Conservation (phyloP, 2,329 filamentous ascomycete species). For the Trichothecium sympodiale region DNA sequence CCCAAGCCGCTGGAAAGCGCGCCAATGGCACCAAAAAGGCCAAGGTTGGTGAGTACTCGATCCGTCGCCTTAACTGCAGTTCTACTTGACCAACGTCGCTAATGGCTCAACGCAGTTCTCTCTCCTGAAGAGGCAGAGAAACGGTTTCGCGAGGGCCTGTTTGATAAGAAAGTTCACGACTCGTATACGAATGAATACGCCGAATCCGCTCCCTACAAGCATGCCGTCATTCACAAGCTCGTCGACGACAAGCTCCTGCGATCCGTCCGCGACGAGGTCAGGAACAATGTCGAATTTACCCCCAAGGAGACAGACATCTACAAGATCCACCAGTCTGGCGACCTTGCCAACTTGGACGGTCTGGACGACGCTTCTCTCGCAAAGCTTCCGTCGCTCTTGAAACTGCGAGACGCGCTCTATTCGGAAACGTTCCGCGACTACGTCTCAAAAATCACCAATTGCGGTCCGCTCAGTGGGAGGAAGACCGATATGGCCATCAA, state of each 20-base stretch:
- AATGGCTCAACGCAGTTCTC: conserved; percentile 25
- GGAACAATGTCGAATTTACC: conserved; percentile 84
- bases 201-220: conserved; percentile 66
- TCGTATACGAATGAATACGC: conserved; percentile 53
- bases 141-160: conserved; percentile 56
- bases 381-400: conserved; percentile 79
- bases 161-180: conserved; percentile 45
- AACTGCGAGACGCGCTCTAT: conserved; percentile 89
- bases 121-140: conserved; percentile 37
- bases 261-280: conserved; percentile 78
- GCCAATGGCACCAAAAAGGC: conserved; percentile 38
- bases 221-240: conserved; percentile 76
- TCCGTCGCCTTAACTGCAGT: neutral
- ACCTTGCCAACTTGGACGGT: conserved; percentile 92
- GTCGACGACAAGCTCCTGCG: conserved; percentile 76
- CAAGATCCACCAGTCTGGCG: conserved; percentile 97
- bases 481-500: conserved; percentile 99
- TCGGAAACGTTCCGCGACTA: conserved; percentile 82
- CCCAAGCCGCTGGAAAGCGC: conserved; percentile 29
- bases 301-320: conserved; percentile 99
- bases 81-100: neutral
- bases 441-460: conserved; percentile 73
- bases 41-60: conserved; percentile 30
- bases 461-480: conserved; percentile 75
- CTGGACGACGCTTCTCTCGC: conserved; percentile 76